Conservation (phyloP, 768 basidiomycete genomes). For the Lactarius deliciosus region DNA sequence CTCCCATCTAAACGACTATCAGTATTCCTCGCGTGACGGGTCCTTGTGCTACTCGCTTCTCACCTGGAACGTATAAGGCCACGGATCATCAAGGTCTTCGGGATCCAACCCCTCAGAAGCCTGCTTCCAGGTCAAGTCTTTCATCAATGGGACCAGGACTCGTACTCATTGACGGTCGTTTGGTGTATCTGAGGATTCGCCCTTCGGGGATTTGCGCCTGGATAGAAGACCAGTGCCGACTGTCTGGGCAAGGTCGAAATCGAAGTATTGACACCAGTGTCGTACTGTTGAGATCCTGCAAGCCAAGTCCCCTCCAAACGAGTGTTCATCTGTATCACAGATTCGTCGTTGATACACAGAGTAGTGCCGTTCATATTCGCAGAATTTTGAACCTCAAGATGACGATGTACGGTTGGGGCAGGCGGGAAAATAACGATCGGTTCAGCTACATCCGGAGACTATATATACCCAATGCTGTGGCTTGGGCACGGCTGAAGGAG, state of each 20-base stretch:
- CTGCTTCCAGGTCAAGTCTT: conserved; percentile 14
- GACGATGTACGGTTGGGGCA: not conserved
- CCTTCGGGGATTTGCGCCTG: conserved; percentile 5
- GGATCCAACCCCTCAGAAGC: conserved; percentile 19
- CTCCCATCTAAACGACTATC: conserved; percentile 20
- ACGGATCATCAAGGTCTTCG: conserved; percentile 28
- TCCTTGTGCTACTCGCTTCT: not conserved
- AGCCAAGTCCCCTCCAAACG: conserved; percentile 1
- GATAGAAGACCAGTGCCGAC: not conserved
- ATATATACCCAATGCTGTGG: conserved; percentile 19
- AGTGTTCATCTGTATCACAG: not conserved
- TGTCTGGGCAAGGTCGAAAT: conserved; percentile 1
- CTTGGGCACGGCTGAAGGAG: not conserved
- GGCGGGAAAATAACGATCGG: conserved; percentile 1
- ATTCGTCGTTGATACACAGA: conserved; percentile 17
- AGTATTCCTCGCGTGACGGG: not conserved
- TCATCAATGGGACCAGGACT: conserved; percentile 7
- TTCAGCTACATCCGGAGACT: conserved; percentile 3
- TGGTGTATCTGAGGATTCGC: conserved; percentile 5
- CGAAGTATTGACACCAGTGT: not conserved
- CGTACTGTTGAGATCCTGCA: not conserved
- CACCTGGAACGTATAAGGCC: conserved; percentile 28
- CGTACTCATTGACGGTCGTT: not conserved
- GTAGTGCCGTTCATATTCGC: conserved; percentile 12
- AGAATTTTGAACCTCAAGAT: not conserved